A percentile compares a stretch with the other conserved stretches of the same genome.
Conservation (phyloP, 768 basidiomycete species). For the Mycena galopus region DNA sequence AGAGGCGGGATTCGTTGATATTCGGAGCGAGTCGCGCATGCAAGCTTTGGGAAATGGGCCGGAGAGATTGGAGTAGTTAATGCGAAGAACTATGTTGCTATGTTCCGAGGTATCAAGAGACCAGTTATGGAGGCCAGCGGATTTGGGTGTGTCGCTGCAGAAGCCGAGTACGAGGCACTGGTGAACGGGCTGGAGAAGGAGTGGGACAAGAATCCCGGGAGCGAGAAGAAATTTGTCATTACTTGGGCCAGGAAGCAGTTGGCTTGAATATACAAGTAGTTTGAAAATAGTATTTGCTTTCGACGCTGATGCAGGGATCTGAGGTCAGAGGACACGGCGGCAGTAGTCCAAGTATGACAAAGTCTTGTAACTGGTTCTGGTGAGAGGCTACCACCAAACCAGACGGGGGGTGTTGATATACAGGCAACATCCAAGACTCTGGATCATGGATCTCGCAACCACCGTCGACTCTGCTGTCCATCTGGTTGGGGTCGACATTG, state of each 20-base stretch:
- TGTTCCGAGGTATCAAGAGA: slow-evolving; percentile 24
- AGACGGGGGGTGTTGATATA: too few species aligned
- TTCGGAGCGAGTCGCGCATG: slow-evolving; percentile 24
- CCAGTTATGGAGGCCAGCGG: slow-evolving; percentile 9
- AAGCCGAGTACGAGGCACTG: slow-evolving; percentile 30
- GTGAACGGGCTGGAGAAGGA: slow-evolving; percentile 30
- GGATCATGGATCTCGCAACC: too few species aligned
- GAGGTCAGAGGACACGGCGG: too few species aligned
- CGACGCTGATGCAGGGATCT: too few species aligned
- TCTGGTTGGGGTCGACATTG: too few species aligned
- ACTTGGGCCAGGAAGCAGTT: slow-evolving; percentile 35
- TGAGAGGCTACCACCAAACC: too few species aligned
- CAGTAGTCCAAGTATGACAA: too few species aligned
- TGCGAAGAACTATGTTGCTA: neutral
- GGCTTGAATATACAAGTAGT: neutral
- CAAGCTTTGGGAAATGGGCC: slow-evolving; percentile 22
- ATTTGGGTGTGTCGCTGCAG: slow-evolving; percentile 1
- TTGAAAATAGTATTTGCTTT: too few species aligned
- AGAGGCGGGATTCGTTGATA: slow-evolving; percentile 32
- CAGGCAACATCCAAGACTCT: too few species aligned
- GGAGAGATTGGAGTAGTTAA: slow-evolving; percentile 22
- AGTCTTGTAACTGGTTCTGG: too few species aligned
- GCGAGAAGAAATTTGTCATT: slow-evolving; percentile 33
- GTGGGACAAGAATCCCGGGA: slow-evolving; percentile 37
- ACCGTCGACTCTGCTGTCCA: too few species aligned